Base-by-base conservation (phyloP, 2,329 filamentous ascomycete genomes). In the Clarireedia paspali region DNA sequence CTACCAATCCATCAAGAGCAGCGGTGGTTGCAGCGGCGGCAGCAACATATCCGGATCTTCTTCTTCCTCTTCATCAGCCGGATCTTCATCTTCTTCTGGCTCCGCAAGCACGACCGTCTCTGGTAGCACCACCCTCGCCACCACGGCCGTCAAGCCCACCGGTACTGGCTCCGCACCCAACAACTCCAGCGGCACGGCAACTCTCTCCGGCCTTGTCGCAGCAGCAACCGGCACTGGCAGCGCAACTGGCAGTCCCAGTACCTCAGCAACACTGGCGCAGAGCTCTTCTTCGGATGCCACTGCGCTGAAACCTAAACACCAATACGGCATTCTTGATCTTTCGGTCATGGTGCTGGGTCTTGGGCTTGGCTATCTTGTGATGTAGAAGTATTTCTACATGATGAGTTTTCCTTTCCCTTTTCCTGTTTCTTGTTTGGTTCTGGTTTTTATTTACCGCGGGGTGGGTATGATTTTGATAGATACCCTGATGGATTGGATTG, bases 1-100 rank as follows among this genome's bases (percentile, higher is more conserved):
- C 53, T 79, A 66, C 58, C 58, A 76, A 60, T 76, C 73, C 65
- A 81, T 81, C 67, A 70, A 76, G 47, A 62, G 64, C 40, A 62
- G 55, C 17, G 64, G 64, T 42, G 56, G 54, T 26, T 66, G 64
- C 45, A 62, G 58, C 45, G 57, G 60, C 20, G 55, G 57, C n/a
- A 39, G 30, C 12, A 53, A 42, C 10, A 57, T 50, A 15, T 48
- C 36, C 24, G n/a, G n/a, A 17, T 38, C 46, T 6, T n/a, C n/a
- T 10, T 40, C 45, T 27, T 52, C 57, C 4, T 38, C 47, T n/a
- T 27, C 49, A 17, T 17, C n/a, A 17, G n/a, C n/a, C n/a, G n/a
- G n/a, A 17, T 17, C 30, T 34, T 34, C 30, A 10, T 34, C 30
- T 34, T 12, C 38, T 39, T 58, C 52, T 48, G 51, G 49, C 14